Evolutionary conservation across 768 basidiomycete genomes (phyloP).

Genomic region (Paxillus ammoniavirescens): DNA sequence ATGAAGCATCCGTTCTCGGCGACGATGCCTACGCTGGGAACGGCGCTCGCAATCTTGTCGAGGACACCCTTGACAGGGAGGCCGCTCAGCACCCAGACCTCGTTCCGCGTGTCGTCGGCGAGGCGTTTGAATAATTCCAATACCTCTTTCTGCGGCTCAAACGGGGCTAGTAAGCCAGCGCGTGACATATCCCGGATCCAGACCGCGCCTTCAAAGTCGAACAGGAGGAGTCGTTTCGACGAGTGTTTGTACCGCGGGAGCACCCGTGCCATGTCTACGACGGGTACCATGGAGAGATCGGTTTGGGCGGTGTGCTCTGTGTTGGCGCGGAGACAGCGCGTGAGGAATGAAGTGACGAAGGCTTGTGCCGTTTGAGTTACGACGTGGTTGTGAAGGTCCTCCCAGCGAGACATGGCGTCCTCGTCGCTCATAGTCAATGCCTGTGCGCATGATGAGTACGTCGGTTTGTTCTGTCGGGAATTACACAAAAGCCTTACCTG

Average conservation of each 20-base stretch:
- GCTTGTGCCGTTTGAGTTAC: slow-evolving; percentile 84
- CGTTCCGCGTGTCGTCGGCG: slow-evolving; percentile 62
- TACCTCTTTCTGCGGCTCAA: slow-evolving; percentile 37
- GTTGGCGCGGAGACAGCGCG: slow-evolving; percentile 68
- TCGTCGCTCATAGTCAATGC: slow-evolving; percentile 78
- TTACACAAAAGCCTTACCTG: slow-evolving; percentile 29
- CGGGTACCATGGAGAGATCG: slow-evolving; percentile 34
- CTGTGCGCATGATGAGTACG: slow-evolving; percentile 17
- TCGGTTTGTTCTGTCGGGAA: neutral
- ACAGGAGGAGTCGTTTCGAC: slow-evolving; percentile 58
- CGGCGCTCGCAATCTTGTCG: slow-evolving; percentile 56
- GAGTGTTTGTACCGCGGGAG: slow-evolving; percentile 68
- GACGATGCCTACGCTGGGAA: slow-evolving; percentile 75
- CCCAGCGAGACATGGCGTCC: slow-evolving; percentile 75
- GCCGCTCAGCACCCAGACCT: slow-evolving; percentile 83
- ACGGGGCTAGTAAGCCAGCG: slow-evolving; percentile 40
- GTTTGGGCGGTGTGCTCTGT: slow-evolving; percentile 53
- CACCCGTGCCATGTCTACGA: slow-evolving; percentile 48
- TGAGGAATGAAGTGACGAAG: slow-evolving; percentile 79
- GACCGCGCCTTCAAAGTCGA: slow-evolving; percentile 82
- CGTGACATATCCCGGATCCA: slow-evolving; percentile 62
- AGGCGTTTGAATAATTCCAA: slow-evolving; percentile 56
- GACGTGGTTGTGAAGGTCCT: slow-evolving; percentile 84
- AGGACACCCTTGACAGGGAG: slow-evolving; percentile 61
- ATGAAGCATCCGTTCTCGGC: slow-evolving; percentile 90